These are phyloP conservation scores for Globomyces sp. DNA, from an alignment of 371 early-diverging fungal species.

Conservation along the genomic window DNA sequence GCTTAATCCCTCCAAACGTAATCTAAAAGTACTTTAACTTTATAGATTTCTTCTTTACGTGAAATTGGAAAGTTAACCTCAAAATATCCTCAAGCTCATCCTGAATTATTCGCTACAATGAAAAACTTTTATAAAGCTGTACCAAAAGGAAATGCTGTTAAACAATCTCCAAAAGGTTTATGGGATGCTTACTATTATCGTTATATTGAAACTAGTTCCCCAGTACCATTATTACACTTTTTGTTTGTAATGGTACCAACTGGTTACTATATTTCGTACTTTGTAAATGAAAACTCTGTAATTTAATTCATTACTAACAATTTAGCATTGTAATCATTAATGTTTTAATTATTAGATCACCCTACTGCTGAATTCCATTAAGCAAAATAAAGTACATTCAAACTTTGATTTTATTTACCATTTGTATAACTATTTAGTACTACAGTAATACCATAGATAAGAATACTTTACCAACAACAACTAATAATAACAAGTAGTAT, in stretches of 20 bases:
- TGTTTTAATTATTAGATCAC: constrained; percentile 32
- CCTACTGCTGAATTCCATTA: constrained; percentile 49
- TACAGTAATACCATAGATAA: background rate
- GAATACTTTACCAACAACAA: background rate
- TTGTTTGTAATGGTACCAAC: constrained; percentile 41
- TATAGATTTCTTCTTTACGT: constrained; percentile 37
- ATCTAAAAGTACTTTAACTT: too few relatives aligned
- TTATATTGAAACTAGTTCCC: constrained; percentile 44
- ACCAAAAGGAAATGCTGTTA: constrained; percentile 41
- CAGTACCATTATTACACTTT: constrained; percentile 48
- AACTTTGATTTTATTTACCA: background rate
- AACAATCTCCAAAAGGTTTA: constrained; percentile 27
- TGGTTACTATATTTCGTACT: constrained; percentile 47
- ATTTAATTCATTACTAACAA: background rate
- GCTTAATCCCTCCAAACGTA: constrained; percentile 43
- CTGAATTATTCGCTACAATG: constrained; percentile 46
- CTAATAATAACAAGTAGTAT: background rate
- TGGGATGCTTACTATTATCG: constrained; percentile 42
- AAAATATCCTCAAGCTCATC: constrained; percentile 53
- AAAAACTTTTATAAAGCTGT: constrained; percentile 41
- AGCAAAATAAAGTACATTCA: constrained; percentile 11
- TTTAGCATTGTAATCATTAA: background rate
- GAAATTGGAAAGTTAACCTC: constrained; percentile 44
- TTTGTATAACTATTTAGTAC: background rate
- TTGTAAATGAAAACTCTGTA: constrained; percentile 41